Percentiles rank a stretch among this genome's conserved stretches.
Conservation (phyloP, 441 rosid genomes). For the Melastoma candidum region DNA sequence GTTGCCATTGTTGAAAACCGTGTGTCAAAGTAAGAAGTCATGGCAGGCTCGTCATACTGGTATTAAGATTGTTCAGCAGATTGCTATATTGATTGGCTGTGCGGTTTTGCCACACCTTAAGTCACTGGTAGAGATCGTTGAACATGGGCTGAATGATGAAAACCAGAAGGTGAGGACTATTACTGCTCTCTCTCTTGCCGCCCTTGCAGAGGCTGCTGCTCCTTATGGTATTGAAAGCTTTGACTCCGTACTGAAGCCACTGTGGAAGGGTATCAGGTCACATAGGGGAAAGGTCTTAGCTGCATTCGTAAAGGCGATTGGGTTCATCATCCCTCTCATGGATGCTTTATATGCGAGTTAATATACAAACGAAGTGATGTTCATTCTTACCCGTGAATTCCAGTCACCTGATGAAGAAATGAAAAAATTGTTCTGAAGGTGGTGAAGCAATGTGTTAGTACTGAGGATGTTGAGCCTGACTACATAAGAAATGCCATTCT, state of each 20-base stretch:
- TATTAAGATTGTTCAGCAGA: slow-evolving; percentile 97
- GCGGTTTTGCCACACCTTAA: slow-evolving; percentile 92
- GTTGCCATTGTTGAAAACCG: slow-evolving; percentile 85
- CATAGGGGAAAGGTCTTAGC: slow-evolving; percentile 97
- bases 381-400: slow-evolving; percentile 85
- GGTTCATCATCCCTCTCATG: slow-evolving; percentile 95
- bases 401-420: slow-evolving; percentile 98
- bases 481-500: slow-evolving; percentile 82
- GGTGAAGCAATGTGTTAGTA: slow-evolving; percentile 94
- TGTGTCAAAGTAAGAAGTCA: slow-evolving; percentile 95
- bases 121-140: slow-evolving; percentile 83
- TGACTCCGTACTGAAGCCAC: slow-evolving; percentile 84
- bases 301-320: slow-evolving; percentile 95
- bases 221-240: slow-evolving; percentile 98
- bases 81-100: slow-evolving; percentile 92
- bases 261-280: slow-evolving; percentile 96
- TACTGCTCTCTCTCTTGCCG: slow-evolving; percentile 92
- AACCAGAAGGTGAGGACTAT: slow-evolving; percentile 95
- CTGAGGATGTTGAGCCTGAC: slow-evolving; percentile 90
- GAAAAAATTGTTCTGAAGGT: slow-evolving; percentile 95
- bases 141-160: slow-evolving; percentile 93
- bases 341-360: slow-evolving; percentile 87
- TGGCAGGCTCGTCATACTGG: slow-evolving; percentile 99
- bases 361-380: slow-evolving; percentile 91
- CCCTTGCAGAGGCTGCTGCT: slow-evolving; percentile 99